Conservation (phyloP, 2,329 filamentous ascomycete species). For the Furcasterigmium furcatum region DNA sequence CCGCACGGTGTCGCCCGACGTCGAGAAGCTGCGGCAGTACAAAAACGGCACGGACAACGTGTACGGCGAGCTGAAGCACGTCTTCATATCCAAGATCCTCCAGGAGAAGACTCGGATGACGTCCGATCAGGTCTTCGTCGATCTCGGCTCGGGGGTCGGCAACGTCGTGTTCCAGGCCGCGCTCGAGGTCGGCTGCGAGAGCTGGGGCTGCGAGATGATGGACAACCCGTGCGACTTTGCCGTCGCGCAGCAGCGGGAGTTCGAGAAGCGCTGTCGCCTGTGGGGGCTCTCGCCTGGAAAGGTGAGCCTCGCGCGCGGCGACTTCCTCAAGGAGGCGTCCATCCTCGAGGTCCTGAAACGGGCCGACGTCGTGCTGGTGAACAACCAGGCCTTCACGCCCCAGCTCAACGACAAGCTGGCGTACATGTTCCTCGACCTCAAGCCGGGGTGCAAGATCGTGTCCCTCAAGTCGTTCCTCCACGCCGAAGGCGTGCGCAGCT, state of each 20-base stretch:
- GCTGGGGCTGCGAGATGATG: conserved; percentile 97
- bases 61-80: conserved; percentile 87
- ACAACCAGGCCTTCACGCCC: conserved; percentile 95
- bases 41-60: conserved; percentile 89
- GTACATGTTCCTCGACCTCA: conserved; percentile 89
- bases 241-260: conserved; percentile 76
- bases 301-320: conserved; percentile 77
- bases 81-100: conserved; percentile 81
- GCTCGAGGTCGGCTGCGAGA: conserved; percentile 88
- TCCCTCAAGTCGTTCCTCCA: conserved; percentile 91
- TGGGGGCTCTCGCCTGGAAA: conserved; percentile 83
- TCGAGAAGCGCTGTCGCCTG: conserved; percentile 76
- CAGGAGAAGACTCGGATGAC: conserved; percentile 71
- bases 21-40: conserved; percentile 80
- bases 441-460: conserved; percentile 84
- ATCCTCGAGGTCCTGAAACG: conserved; percentile 73
- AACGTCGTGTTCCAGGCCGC: conserved; percentile 95
- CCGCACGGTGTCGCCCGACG: conserved; percentile 85
- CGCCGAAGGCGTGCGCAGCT: conserved; percentile 72
- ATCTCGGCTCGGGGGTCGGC: conserved; percentile 91
- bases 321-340: conserved; percentile 72
- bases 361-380: conserved; percentile 94
- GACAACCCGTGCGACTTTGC: conserved; percentile 82
- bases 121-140: conserved; percentile 84
- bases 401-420: conserved; percentile 81